Percentiles rank a stretch among this genome's conserved stretches.
phyloP scores from a whole-genome alignment of 192 early-diverging fungal species.

The Coemansia sp. region DNA sequence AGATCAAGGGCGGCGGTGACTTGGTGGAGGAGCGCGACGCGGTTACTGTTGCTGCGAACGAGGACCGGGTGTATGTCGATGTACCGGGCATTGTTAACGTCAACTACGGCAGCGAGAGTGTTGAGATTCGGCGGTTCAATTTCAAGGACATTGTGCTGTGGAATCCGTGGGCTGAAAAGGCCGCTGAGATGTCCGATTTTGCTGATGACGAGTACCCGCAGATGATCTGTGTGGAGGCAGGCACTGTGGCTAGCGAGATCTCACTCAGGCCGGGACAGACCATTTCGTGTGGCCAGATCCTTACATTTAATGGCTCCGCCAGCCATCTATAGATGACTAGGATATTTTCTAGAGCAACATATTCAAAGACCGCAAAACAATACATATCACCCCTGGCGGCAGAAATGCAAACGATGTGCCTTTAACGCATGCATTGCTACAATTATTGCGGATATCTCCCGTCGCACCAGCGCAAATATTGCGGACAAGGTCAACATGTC shows the following conservation, averaged over 20 bases:
- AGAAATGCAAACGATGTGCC: too few species aligned
- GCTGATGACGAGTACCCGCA: constrained; percentile 80
- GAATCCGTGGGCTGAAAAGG: constrained; percentile 96
- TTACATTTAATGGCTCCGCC: constrained; percentile 26
- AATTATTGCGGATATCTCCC: too few species aligned
- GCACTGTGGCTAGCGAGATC: constrained; percentile 68
- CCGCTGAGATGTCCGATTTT: constrained; percentile 88
- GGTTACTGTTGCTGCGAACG: constrained; percentile 67
- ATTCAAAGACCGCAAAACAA: too few species aligned
- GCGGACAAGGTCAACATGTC: too few species aligned
- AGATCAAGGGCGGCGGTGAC: constrained; percentile 56
- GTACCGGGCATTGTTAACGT: constrained; percentile 56
- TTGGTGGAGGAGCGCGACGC: constrained; percentile 50
- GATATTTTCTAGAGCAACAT: too few species aligned
- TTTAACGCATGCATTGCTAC: too few species aligned
- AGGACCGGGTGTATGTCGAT: constrained; percentile 84
- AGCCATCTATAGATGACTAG: not conserved
- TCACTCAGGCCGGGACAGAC: constrained; percentile 64
- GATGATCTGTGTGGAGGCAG: constrained; percentile 92
- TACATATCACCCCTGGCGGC: too few species aligned
- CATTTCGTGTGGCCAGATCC: constrained; percentile 73
- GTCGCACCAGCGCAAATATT: too few species aligned
- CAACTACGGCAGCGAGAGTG: constrained; percentile 15
- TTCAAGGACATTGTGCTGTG: constrained; percentile 74
- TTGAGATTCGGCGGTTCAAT: constrained; percentile 37